phyloP scores from a whole-genome alignment of 1,284 basidiomycete genomes.

The Pisolithus thermaeus region DNA sequence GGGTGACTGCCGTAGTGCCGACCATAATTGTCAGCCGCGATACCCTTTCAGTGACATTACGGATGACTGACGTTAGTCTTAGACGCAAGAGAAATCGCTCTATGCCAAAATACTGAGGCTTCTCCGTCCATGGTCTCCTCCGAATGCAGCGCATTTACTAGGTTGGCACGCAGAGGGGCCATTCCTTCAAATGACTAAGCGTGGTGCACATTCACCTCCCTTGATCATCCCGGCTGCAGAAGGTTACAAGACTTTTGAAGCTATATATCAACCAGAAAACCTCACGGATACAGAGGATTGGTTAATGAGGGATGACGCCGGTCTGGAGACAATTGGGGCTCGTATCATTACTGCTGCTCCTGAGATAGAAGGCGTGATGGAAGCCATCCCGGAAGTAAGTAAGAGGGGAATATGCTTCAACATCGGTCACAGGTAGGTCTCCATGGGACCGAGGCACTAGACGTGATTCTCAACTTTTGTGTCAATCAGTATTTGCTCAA shows the following conservation, averaged over 20 bases:
- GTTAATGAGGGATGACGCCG: slow-evolving; percentile 41
- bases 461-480: background rate
- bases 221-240: slow-evolving; percentile 62
- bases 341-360: slow-evolving; percentile 85
- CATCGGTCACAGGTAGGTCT: slow-evolving; percentile 76
- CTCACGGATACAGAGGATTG: slow-evolving; percentile 60
- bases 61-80: background rate
- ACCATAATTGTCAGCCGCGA: slow-evolving; percentile 64
- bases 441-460: background rate
- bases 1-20: slow-evolving; percentile 82
- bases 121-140: slow-evolving; percentile 56
- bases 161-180: slow-evolving; percentile 91
- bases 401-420: slow-evolving; percentile 72
- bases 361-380: slow-evolving; percentile 78
- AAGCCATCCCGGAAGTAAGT: slow-evolving; percentile 54
- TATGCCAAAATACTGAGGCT: slow-evolving; percentile 64
- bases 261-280: slow-evolving; percentile 66
- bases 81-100: slow-evolving; percentile 71
- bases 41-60: background rate
- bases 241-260: slow-evolving; percentile 61
- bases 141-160: slow-evolving; percentile 61
- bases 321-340: slow-evolving; percentile 46
- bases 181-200: slow-evolving; percentile 74
- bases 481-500: slow-evolving; percentile 49
- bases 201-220: slow-evolving; percentile 73